Base-by-base conservation (phyloP, 2,329 filamentous ascomycete species). In the Helotiales sp. region DNA sequence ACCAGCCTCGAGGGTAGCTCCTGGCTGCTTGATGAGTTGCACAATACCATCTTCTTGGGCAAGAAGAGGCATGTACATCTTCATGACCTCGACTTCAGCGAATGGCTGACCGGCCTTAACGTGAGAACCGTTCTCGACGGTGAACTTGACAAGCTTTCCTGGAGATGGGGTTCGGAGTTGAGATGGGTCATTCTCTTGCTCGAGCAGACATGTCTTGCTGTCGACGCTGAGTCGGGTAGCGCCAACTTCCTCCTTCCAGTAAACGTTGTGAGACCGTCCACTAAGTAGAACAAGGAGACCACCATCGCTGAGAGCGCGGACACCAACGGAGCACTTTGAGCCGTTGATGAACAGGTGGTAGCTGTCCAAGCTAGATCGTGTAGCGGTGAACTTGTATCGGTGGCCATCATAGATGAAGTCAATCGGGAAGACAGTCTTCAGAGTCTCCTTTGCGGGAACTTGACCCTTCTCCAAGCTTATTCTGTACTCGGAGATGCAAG, bases 51-150 rank as follows among this genome's bases (percentile, higher is more conserved):
- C 95, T 75, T 99, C 95, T 72, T 93, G 89, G 2, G 95, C 90
- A 61, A 99, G 84, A 55, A 99, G 82, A 70, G 95, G 95, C 95
- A 99, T 99, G 83, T 98, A 98, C 95, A 99, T 99, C 84, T 99
- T 99, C 95, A 99, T 99, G 76, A 99, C 95, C 77, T 99, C 95
- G 38, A 99, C 93, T 75, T 99, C 95, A 55, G 95, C 95, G 71
- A 92, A 99, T 31, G 93, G 81, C 75, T 98, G 90, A 57, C 93
- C 93, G 67, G 96, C 91, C 75, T 86, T 88, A 75, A 99, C 86
- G 73, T 99, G 95, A 67, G 92, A 84, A 60, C 95, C 95, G 70
- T 96, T 98, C 75, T 97, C 95, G 2, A 99, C 90, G 1, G 91
- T 90, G 76, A 95, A 99, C 79, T 96, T 97, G 78, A 99, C 93